phyloP scores from a whole-genome alignment of 2,329 filamentous ascomycete genomes.

The Exophiala sideris region DNA sequence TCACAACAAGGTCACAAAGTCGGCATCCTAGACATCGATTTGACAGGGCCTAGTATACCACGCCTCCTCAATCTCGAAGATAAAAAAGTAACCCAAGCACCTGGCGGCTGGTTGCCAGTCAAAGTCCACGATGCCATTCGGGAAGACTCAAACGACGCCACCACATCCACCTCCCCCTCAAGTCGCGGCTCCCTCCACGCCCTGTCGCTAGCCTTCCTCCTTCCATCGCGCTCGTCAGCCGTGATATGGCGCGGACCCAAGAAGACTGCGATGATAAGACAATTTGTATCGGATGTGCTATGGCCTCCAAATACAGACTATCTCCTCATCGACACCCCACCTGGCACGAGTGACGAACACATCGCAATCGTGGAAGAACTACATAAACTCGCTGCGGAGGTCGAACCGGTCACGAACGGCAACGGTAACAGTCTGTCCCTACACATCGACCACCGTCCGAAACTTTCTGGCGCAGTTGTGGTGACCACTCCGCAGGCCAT shows the following conservation, averaged over 20 bases:
- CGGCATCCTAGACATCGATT: slow-evolving; percentile 91
- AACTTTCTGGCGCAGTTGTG: slow-evolving; percentile 82
- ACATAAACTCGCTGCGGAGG: slow-evolving; percentile 45
- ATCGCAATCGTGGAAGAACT: slow-evolving; percentile 90
- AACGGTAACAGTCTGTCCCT: slow-evolving; percentile 26
- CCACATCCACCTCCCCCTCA: background rate
- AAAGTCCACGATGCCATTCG: slow-evolving; percentile 63
- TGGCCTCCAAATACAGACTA: slow-evolving; percentile 85
- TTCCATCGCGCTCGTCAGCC: slow-evolving; percentile 78
- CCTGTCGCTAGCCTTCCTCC: slow-evolving; percentile 91
- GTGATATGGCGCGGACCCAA: slow-evolving; percentile 98
- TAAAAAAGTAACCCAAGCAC: slow-evolving; percentile 85
- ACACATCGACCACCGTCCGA: slow-evolving; percentile 42
- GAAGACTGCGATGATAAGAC: slow-evolving; percentile 97
- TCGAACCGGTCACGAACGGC: slow-evolving; percentile 19
- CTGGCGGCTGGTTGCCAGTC: slow-evolving; percentile 89
- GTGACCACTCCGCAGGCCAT: slow-evolving; percentile 96
- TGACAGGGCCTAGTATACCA: slow-evolving; percentile 94
- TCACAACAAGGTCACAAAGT: slow-evolving; percentile 82
- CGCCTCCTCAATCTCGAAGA: slow-evolving; percentile 88
- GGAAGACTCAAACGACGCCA: background rate
- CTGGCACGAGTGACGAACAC: slow-evolving; percentile 94
- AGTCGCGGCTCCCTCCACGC: slow-evolving; percentile 51
- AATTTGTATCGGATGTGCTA: slow-evolving; percentile 87
- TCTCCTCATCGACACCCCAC: slow-evolving; percentile 90